phyloP scores from a whole-genome alignment of 495 filamentous ascomycete genomes.

The Chaetomidium leptoderma region DNA sequence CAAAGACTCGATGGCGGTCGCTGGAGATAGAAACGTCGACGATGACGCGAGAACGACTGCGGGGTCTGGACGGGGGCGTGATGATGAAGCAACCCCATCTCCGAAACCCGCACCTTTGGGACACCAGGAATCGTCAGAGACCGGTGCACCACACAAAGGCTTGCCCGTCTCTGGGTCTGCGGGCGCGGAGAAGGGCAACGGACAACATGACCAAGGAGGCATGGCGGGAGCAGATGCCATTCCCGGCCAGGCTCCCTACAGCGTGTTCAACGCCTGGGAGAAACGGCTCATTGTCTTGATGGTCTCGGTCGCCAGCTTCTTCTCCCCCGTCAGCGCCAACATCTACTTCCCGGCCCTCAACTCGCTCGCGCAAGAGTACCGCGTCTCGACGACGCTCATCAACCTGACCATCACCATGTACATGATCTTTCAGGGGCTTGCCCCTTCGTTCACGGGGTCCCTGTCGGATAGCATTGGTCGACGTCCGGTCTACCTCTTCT shows the following conservation, averaged over 20 bases:
- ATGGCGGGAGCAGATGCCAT: background rate
- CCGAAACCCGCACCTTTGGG: background rate
- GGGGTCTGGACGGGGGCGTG: background rate
- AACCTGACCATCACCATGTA: constrained; percentile 63
- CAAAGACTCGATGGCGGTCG: background rate
- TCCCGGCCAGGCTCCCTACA: constrained; percentile 33
- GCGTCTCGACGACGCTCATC: constrained; percentile 51
- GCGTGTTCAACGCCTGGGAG: constrained; percentile 51
- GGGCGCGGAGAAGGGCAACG: background rate
- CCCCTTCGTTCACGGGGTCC: constrained; percentile 54
- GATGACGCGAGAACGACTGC: background rate
- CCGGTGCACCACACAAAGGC: background rate
- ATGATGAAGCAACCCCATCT: background rate
- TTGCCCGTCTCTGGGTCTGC: background rate
- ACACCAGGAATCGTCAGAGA: background rate
- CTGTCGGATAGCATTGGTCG: constrained; percentile 54
- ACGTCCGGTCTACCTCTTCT: constrained; percentile 51
- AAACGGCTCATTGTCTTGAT: constrained; percentile 60
- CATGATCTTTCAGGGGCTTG: constrained; percentile 56
- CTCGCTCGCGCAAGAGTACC: constrained; percentile 49
- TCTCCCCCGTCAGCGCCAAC: constrained; percentile 63
- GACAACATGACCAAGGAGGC: background rate
- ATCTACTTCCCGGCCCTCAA: constrained; percentile 72
- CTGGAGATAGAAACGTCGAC: background rate
- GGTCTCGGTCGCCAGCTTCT: constrained; percentile 57